Evolutionary conservation across 768 basidiomycete species (phyloP), one percentile per base, ranked within the genome.

Genomic region (Tulasnella sp.): DNA sequence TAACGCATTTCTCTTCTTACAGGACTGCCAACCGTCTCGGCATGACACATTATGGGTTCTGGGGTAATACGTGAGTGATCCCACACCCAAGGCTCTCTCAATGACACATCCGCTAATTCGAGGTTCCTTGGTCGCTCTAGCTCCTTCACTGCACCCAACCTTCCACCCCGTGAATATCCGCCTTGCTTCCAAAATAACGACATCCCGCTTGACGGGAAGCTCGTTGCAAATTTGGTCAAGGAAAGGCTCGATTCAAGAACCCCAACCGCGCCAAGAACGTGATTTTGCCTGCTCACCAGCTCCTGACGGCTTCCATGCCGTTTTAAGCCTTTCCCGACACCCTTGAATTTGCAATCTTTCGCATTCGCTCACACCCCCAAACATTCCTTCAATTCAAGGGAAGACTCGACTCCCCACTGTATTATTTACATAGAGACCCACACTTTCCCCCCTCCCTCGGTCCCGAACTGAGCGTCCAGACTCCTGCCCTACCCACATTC

Each of bases 21-120:
- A 49, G 29, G 89, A 94, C 93, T 0, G 82, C 90, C 5, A 83
- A 87, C 42, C 89, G 92, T 0, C 82, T 95, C 15, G 92, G 92
- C 8, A 90, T 93, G 85, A 85, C 82, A 19, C 89, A 95, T 82
- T 91, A 89, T 79, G 90, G 89, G 1, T 85, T 96, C 45, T 93
- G 93, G 93, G 88, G 88, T 17, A 85, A 89, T 72, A 80, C 85
- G 91, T 93, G 79, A 64, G 87, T 83, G 49, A 31, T 14, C 8
- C 34, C 67, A 12, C 31, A 25, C 1, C 69, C 19, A 70, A 37
- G 31, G 14, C 19, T 70, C 0, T 76, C 34, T 31, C 58, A 93
- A 87, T 19, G 37, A 7, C 36, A n/a, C 14, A 8, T 14, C n/a
- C 17, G 22, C 34, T 34, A n/a, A 36, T 25, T 14, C 39, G 69